A percentile compares a stretch with the other conserved stretches of the same genome.
Evolutionary conservation across 78 protist genomes (phyloP).

Genomic region (Parvularia atlantis): DNA sequence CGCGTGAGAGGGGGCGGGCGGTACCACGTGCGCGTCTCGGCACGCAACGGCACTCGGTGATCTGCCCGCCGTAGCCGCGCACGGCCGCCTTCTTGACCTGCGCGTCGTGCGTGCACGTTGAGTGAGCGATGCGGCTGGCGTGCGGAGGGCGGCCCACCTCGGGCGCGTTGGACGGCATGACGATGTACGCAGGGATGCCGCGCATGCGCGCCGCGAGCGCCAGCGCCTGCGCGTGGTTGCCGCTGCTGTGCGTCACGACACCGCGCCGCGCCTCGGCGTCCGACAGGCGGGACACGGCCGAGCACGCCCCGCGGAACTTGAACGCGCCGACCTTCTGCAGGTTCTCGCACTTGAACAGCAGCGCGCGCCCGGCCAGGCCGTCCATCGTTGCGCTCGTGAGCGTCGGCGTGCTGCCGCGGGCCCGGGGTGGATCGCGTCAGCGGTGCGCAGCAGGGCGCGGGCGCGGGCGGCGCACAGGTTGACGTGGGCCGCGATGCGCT

Average conservation of each 20-base stretch:
- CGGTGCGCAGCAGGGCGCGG: no score
- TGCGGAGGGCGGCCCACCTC: not conserved
- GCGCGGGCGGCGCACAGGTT: no score
- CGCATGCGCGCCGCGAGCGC: constrained; percentile 46
- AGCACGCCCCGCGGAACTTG: constrained; percentile 63
- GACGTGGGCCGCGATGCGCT: no score
- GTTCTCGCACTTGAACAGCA: constrained; percentile 62
- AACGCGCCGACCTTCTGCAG: constrained; percentile 59
- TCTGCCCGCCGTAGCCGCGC: constrained; percentile 29
- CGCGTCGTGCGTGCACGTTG: no score
- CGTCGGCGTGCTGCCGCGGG: no score
- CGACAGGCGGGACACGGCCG: constrained; percentile 23
- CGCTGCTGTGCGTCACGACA: constrained; percentile 40
- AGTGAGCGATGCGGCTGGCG: no score
- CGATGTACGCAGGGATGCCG: constrained; percentile 35
- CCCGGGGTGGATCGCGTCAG: no score
- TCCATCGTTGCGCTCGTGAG: constrained; percentile 28
- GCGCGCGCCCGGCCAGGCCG: constrained; percentile 16
- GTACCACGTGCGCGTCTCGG: no score
- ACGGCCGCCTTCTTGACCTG: constrained; percentile 58
- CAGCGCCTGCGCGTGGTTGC: constrained; percentile 72
- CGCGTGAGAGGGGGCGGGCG: no score
- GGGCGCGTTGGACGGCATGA: constrained; percentile 63
- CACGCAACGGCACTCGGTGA: no score
- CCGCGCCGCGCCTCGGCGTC: constrained; percentile 25